These are phyloP conservation scores for Persicaria tinctoria DNA, from an alignment of 148 eudicot genomes.

Conservation along the genomic window DNA sequence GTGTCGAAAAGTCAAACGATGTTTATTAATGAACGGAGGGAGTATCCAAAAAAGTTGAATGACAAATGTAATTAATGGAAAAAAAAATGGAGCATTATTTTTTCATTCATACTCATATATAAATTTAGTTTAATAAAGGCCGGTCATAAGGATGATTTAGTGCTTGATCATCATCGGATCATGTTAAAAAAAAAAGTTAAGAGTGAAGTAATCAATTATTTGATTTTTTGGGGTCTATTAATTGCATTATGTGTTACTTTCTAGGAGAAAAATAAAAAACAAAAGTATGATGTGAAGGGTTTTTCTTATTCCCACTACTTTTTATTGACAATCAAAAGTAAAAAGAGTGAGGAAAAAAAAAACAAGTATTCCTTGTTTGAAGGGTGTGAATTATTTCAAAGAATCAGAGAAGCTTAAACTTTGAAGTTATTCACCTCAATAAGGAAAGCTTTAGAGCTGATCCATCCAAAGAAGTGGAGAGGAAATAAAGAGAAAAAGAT, in stretches of 20 bases:
- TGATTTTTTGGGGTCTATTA: background rate
- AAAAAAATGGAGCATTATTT: too few relatives aligned
- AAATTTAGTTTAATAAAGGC: background rate
- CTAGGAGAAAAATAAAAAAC: background rate
- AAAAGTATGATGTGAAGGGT: conserved; percentile 6
- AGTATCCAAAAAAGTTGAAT: too few relatives aligned
- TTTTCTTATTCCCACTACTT: conserved; percentile 8
- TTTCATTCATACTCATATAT: too few relatives aligned
- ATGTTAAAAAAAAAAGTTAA: background rate
- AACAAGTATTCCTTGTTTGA: conserved; percentile 1
- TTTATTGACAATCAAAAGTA: background rate
- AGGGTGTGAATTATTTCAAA: conserved; percentile 4
- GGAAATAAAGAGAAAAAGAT: conserved; percentile 12
- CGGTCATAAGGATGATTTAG: background rate
- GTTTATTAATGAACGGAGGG: too few relatives aligned
- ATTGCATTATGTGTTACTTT: background rate
- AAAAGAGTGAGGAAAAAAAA: background rate
- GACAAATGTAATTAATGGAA: too few relatives aligned
- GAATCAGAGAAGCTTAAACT: conserved; percentile 3
- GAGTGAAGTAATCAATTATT: background rate
- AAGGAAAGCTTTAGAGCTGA: conserved; percentile 9
- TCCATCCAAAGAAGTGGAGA: conserved; percentile 13
- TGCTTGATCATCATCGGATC: background rate
- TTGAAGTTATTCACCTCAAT: conserved; percentile 6
- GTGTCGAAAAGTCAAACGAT: too few relatives aligned